Evolutionary conservation across 345 rosid species (phyloP), one percentile per base, ranked within the genome.

Genomic region (Euclidium syriacum): DNA sequence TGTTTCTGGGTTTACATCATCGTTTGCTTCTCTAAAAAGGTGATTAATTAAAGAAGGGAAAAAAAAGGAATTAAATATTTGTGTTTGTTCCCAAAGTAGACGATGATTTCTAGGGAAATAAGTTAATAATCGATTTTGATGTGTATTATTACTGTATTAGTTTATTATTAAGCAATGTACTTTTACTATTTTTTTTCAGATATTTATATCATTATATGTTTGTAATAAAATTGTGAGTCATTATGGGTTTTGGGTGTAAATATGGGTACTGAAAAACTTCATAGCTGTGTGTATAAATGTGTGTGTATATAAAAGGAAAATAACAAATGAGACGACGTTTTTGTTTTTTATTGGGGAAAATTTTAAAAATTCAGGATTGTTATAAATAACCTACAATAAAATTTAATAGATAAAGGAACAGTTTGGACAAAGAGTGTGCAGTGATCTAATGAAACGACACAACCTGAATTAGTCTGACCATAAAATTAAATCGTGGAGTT

Each of bases 1-100:
- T 62, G 65, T 52, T 72, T 75, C 42, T 67, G 7, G 54, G 75
- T 10, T 62, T 78, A 49, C 65, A 56, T 52, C 64, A 65, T 34
- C 46, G 53, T n/a, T 50, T 65, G 52, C 42, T 79, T 70, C 64
- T 71, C 11, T 73, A 52, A 56, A 23, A 26, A 5, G 18, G 22
- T 6, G 10, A 25, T n/a, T 3, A 56, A 55, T 36, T 53, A 14
- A 26, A n/a, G 22, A 7, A 32, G 8, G 24, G 33, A 65, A 14
- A 26, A n/a, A 29, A 7, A 32, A 5, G 24, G 2, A 56, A 25
- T 26, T 67, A 27, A n/a, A 41, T 51, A 51, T 52, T 53, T 35
- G 57, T 62, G 74, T 53, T 52, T 70, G 59, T 50, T 58, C 46
- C 72, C 72, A 29, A 29, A 29, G 33, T 29, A 29, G 33, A 36